Evolutionary conservation across 805 yeast species (phyloP).

Genomic region (Saccharomycopsis sp.): DNA sequence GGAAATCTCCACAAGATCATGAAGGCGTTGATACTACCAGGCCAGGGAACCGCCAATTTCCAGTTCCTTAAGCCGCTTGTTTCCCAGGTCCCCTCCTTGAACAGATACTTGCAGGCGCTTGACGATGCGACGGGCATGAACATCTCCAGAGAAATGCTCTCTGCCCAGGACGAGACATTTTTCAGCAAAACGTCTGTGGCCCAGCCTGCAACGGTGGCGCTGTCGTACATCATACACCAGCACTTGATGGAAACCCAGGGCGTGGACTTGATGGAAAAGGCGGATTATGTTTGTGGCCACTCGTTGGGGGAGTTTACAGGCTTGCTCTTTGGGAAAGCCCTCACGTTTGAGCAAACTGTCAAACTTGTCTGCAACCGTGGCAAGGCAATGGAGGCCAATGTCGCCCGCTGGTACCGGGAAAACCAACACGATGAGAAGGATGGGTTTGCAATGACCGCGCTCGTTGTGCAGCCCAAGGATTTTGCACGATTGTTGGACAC

Average conservation of each 20-base stretch:
- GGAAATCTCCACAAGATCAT: conserved; percentile 30
- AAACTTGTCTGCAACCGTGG: conserved; percentile 16
- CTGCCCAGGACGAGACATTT: background rate
- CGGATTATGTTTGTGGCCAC: conserved; percentile 16
- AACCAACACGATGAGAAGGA: conserved; percentile 1
- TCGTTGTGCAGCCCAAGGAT: conserved; percentile 6
- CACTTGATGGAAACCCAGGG: conserved; percentile 2
- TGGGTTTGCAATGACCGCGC: conserved; percentile 12
- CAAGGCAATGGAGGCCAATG: conserved; percentile 13
- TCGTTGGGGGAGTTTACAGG: conserved; percentile 20
- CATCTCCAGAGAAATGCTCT: conserved; percentile 3
- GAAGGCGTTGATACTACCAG: conserved; percentile 16
- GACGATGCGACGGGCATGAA: conserved; percentile 5
- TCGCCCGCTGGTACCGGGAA: background rate
- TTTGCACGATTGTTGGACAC: conserved; percentile 4
- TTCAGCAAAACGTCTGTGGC: conserved; percentile 14
- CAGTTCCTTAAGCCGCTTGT: conserved; percentile 9
- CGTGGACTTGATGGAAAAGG: conserved; percentile 1
- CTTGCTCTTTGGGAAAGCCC: conserved; percentile 8
- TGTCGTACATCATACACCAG: conserved; percentile 9
- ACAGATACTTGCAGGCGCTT: background rate
- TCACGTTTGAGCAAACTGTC: conserved; percentile 5
- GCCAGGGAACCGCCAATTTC: conserved; percentile 19
- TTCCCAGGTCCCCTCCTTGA: conserved; percentile 2
- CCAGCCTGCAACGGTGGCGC: conserved; percentile 18